These are phyloP conservation scores for Hyphopichia homilentoma DNA, from an alignment of 805 yeast species.

Conservation along the genomic window DNA sequence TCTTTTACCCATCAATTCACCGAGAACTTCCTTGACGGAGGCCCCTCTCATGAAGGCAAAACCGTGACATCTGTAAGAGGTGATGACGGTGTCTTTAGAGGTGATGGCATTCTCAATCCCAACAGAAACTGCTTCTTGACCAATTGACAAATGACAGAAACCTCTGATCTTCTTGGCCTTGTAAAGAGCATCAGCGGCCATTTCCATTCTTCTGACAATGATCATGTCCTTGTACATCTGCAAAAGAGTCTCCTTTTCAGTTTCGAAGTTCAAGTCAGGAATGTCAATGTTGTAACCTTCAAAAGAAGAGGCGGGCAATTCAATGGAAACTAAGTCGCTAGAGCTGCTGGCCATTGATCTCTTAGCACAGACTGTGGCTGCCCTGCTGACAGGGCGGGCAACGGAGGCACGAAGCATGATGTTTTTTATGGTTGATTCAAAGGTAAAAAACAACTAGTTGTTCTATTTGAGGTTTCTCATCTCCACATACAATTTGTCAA, in stretches of 20 bases:
- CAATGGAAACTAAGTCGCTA: conserved; percentile 43
- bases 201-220: conserved; percentile 93
- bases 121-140: conserved; percentile 98
- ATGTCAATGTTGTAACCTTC: conserved; percentile 74
- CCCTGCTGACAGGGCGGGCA: conserved; percentile 13
- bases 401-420: conserved; percentile 12
- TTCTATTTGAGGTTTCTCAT: too few species aligned
- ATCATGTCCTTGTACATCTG: conserved; percentile 97
- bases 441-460: conserved; percentile 3
- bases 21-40: conserved; percentile 82
- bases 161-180: conserved; percentile 99
- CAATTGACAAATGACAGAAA: conserved; percentile 96
- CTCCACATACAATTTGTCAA: too few species aligned
- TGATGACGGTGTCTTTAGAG: conserved; percentile 81
- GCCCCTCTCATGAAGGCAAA: conserved; percentile 97
- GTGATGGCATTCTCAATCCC: conserved; percentile 96
- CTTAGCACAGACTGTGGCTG: conserved; percentile 13
- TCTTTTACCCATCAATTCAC: conserved; percentile 96
- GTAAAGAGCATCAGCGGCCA: conserved; percentile 97
- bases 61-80: conserved; percentile 99
- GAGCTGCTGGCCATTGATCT: conserved; percentile 35
- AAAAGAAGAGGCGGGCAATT: conserved; percentile 76
- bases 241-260: conserved; percentile 74
- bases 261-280: conserved; percentile 70
- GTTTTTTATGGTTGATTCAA: conserved; percentile 5